Base-by-base conservation (phyloP, 495 filamentous ascomycete genomes). In the Penicillium verhagenii region DNA sequence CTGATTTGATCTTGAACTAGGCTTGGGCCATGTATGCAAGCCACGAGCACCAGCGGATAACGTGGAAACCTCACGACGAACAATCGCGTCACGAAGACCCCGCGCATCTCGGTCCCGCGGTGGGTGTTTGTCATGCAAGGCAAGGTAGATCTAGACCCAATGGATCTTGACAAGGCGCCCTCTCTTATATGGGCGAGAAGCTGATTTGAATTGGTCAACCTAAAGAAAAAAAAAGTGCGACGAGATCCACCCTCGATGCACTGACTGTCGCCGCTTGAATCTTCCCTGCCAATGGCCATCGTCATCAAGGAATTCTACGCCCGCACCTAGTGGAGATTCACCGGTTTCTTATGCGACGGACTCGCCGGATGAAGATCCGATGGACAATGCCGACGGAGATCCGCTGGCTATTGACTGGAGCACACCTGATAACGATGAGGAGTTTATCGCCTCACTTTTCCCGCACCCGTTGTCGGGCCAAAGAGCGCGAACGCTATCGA, bases 221-320 rank as follows among this genome's bases (percentile, higher is more conserved):
- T 2, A 33, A 11, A 66, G 64, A 46, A 69, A 69, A 52, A 69
- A 69, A 52, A 66, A 64, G 24, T 67, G 66, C 25, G 66, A 69
- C 20, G 66, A 69, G 46, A 49, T 42, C 16, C 53, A 45, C 19
- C 66, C 66, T 2, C 56, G 56, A 38, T 69, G 66, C 28, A 63
- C 58, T 13, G 66, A 69, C 29, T 69, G 66, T 37, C 64, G 58
- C 4, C 66, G 66, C 1, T 49, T 69, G 23, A 69, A 64, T 57
- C 26, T 64, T 2, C 50, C 54, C 24, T 67, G 66, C 44, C 54
- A 58, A 21, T 69, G 64, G 63, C 47, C 38, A n/a, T 23, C 47
- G n/a, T n/a, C n/a, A n/a, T n/a, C 2, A 39, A 3, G n/a, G 14
- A 45, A n/a, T n/a, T n/a, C n/a, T 6, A 56, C 49, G 33, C 26